These are phyloP conservation scores for Cyclotella atomus DNA, from an alignment of 108 stramenopile species.

Conservation along the genomic window DNA sequence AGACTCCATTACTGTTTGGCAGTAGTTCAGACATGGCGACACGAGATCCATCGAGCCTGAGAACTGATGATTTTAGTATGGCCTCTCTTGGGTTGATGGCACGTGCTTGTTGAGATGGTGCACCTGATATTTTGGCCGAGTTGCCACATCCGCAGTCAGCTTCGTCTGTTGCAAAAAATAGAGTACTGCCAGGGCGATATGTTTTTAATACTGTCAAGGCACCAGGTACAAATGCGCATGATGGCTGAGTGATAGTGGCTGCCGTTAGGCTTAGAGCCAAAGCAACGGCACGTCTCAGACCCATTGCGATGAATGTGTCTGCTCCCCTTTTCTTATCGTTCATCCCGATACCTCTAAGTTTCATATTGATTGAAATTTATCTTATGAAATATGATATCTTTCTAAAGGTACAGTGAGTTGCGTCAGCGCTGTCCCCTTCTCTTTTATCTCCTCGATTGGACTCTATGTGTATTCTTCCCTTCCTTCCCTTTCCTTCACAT, in stretches of 20 bases:
- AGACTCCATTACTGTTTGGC: slow-evolving; percentile 24
- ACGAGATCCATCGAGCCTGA: slow-evolving; percentile 50
- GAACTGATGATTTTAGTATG: slow-evolving; percentile 39
- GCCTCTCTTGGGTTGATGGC: slow-evolving; percentile 50
- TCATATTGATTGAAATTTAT: too few relatives aligned
- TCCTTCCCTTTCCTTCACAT: too few relatives aligned
- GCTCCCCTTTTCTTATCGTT: too few relatives aligned
- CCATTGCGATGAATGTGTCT: too few relatives aligned
- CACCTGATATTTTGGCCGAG: slow-evolving; percentile 28
- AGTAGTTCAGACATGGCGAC: slow-evolving; percentile 22
- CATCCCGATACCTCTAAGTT: too few relatives aligned
- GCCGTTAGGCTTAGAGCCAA: background rate
- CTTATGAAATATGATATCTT: too few relatives aligned
- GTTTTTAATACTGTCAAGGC: background rate
- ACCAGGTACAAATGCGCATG: background rate
- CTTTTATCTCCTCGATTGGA: too few relatives aligned
- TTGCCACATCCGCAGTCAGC: slow-evolving; percentile 24
- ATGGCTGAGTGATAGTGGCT: background rate
- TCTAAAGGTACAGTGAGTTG: too few relatives aligned
- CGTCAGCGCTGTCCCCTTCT: too few relatives aligned
- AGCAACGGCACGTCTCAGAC: too few relatives aligned
- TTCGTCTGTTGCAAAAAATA: background rate
- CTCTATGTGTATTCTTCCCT: too few relatives aligned
- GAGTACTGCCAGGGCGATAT: background rate
- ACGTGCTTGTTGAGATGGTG: slow-evolving; percentile 50